Evolutionary conservation across 805 yeast species (phyloP), one percentile per base, ranked within the genome.

Genomic region (Kluyveromyces aestuarii): DNA sequence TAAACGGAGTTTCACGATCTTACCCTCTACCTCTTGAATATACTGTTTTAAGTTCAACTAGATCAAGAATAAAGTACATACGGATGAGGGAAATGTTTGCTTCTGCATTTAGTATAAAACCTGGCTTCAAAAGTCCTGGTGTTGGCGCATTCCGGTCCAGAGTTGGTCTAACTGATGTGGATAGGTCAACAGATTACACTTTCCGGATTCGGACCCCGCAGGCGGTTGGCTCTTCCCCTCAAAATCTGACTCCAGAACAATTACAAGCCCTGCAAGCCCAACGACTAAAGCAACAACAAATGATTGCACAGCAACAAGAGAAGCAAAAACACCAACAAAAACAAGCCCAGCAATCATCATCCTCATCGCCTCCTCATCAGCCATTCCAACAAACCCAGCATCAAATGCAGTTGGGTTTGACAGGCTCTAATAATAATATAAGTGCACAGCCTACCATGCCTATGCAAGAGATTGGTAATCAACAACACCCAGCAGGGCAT

Each of bases 1-100:
- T 93, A 60, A 89, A 87, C 53, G 98, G 98, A 19, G 88, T 91
- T 18, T 76, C 85, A 13, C 75, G 86, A 56, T 82, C 90, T 36
- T 75, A 79, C 50, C 90, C 96, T 1, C 72, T 83, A 54, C 99
- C 99, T 1, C 68, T 93, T 50, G 98, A 89, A 60, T 67, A 87
- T 36, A 80, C 81, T 47, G 82, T 82, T 9, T 61, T 86, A 2
- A 69, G 85, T 54, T 89, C 97, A 2, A 76, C 84, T 0, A 72
- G 85, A 45, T 69, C 81, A 47, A 77, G 96, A 52, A 81, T 82
- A 30, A 76, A 81, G 49, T 87, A 87, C 57, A 73, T 93, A 57
- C 78, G 95, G 52, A 84, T 88, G 86, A 76, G 98, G 55, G 99
- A 93, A 64, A 87, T 90, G 82, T 86, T 91, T 68, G 96, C 96